These are phyloP conservation scores for Fimicolochytrium jonesii DNA, from an alignment of 192 early-diverging fungal genomes.

Conservation along the genomic window DNA sequence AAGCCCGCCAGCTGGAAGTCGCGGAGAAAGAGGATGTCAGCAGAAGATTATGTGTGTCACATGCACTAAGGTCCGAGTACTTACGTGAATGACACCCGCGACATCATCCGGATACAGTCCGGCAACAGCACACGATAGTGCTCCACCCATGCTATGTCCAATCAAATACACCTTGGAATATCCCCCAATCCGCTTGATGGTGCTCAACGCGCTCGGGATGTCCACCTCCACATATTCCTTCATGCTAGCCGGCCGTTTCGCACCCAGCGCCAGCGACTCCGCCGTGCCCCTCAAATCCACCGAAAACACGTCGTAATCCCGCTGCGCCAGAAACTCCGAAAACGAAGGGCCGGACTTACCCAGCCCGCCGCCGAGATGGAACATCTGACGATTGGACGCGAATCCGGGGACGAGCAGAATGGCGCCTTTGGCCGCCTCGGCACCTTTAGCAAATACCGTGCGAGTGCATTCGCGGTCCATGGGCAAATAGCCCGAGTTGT, in stretches of 20 bases:
- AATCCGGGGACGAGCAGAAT: conserved; percentile 43
- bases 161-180: conserved; percentile 43
- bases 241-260: conserved; percentile 20
- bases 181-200: conserved; percentile 32
- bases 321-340: conserved; percentile 38
- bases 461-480: conserved; percentile 39
- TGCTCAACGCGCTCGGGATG: conserved; percentile 39
- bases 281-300: conserved; percentile 40
- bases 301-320: conserved; percentile 39
- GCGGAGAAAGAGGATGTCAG: not conserved
- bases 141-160: conserved; percentile 48
- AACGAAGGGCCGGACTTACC: conserved; percentile 37
- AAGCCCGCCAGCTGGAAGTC: conserved; percentile 33
- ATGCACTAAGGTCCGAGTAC: not conserved
- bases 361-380: conserved; percentile 39
- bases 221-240: conserved; percentile 41
- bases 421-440: conserved; percentile 26
- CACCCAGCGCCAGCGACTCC: conserved; percentile 27
- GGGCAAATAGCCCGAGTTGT: conserved; percentile 27
- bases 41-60: no score
- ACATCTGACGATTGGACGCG: conserved; percentile 39
- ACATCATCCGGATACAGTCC: conserved; percentile 38
- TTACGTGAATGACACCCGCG: conserved; percentile 44
- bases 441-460: conserved; percentile 20
- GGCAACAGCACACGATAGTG: conserved; percentile 43